A percentile compares a stretch with the other conserved stretches of the same genome.
phyloP scores from a whole-genome alignment of 495 filamentous ascomycete species.

The Penicillium lividum region DNA sequence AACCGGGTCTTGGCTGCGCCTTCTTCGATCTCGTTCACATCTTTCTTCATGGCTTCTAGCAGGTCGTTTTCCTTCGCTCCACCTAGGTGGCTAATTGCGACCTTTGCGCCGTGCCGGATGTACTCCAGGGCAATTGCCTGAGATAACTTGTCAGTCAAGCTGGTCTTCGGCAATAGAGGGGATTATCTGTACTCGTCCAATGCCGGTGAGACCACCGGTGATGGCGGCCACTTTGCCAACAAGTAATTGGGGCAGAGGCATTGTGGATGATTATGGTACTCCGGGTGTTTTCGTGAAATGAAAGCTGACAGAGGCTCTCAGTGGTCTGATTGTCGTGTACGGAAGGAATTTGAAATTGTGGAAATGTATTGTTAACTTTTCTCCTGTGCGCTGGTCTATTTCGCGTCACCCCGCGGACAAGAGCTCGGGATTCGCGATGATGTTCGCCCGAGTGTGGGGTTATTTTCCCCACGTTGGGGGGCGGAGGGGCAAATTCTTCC shows the following conservation, averaged over 20 bases:
- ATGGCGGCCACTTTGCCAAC: slow-evolving; percentile 71
- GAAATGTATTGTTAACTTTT: neutral
- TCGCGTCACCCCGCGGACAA: slow-evolving; percentile 20
- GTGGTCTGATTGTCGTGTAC: neutral
- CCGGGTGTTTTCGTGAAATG: neutral
- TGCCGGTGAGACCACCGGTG: slow-evolving; percentile 75
- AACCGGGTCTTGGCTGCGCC: slow-evolving; percentile 46
- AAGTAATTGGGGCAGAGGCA: slow-evolving; percentile 54
- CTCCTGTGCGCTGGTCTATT: neutral
- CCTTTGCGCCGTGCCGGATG: slow-evolving; percentile 66
- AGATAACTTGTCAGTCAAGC: neutral
- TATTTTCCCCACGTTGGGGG: slow-evolving; percentile 15
- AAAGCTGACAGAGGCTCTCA: neutral
- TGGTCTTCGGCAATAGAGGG: neutral
- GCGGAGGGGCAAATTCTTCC: slow-evolving; percentile 1
- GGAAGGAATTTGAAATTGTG: neutral
- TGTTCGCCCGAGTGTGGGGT: slow-evolving; percentile 35
- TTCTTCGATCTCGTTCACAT: slow-evolving; percentile 49
- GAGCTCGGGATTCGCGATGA: slow-evolving; percentile 35
- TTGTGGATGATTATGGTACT: slow-evolving; percentile 12
- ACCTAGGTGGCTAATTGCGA: slow-evolving; percentile 70
- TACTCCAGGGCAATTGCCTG: slow-evolving; percentile 71
- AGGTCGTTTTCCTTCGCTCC: slow-evolving; percentile 53
- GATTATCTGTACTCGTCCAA: slow-evolving; percentile 54
- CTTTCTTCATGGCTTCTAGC: slow-evolving; percentile 53